These are phyloP conservation scores for Paracamarosporium sp. DNA, from an alignment of 2,329 filamentous ascomycete species.

Conservation along the genomic window DNA sequence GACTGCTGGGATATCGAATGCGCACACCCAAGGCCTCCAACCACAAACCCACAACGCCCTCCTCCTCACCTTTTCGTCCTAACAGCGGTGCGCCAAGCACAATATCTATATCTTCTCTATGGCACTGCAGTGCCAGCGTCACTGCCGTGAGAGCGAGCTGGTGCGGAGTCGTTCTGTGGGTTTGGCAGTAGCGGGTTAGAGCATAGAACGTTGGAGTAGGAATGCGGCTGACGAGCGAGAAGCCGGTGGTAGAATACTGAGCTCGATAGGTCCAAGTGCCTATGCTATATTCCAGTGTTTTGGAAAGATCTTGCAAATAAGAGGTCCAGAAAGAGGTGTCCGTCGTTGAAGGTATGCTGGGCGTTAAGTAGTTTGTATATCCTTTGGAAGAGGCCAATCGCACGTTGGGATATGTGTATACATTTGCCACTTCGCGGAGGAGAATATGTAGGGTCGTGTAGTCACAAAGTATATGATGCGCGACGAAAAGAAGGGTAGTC, in stretches of 20 bases:
- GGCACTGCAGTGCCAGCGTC: background rate
- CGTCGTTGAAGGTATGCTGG: background rate
- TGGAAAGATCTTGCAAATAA: background rate
- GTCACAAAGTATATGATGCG: background rate
- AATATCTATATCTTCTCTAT: background rate
- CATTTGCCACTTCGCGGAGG: background rate
- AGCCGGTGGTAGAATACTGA: no score
- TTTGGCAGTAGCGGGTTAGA: background rate
- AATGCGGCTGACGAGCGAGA: no score
- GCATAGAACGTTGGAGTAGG: background rate
- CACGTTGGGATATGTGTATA: background rate
- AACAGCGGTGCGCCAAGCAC: constrained; percentile 6
- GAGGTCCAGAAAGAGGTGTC: background rate
- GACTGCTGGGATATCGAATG: background rate
- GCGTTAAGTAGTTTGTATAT: no score
- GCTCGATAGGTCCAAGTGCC: no score
- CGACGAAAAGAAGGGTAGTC: background rate
- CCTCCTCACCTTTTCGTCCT: background rate
- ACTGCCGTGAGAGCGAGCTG: constrained; percentile 2
- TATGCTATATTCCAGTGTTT: no score
- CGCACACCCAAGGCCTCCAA: constrained; percentile 9
- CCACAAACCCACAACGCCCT: constrained; percentile 3
- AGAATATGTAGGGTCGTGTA: background rate
- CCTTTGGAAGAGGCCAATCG: no score
- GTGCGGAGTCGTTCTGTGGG: background rate